Base-by-base conservation (phyloP, 768 basidiomycete genomes). In the Vararia minispora region DNA sequence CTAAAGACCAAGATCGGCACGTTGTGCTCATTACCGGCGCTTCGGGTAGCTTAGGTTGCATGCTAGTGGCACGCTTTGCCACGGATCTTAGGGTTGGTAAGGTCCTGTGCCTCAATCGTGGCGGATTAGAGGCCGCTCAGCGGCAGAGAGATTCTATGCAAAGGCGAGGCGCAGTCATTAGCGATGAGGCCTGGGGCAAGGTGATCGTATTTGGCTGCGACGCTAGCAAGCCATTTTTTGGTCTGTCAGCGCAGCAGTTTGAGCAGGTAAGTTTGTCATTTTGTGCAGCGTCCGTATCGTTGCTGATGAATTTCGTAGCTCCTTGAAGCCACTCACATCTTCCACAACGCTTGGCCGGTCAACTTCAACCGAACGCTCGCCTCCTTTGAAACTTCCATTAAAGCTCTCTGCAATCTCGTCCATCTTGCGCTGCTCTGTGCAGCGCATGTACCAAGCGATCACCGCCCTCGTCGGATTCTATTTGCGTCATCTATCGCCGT, bases 11-110 rank as follows among this genome's bases (percentile, higher is more conserved):
- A 21, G 40, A 46, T 5, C 46, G 48, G 17, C 47, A 49, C 16
- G 54, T 58, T 11, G 54, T 61, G 10, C 42, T 64, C 3, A 39
- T 64, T 33, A 64, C 62, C 2, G 63, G 63, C 32, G 62, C 63
- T 3, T 62, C 63, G 7, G 63, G 61, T 24, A 60, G 59, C 28
- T 44, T 64, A 5, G 63, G 63, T 2, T 58, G 55, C 33, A 53
- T 57, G 44, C 52, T 61, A 13, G 47, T 63, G 2, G 49, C 57
- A 11, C 44, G 48, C 3, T 45, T 64, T 18, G 52, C 52, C 6
- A 39, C 37, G 17, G 53, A 58, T 41, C 48, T 52, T 2, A 34
- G 25, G 3, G 51, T 61, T n/a, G 41, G 45, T 9, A 53, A 53
- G 33, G 48, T 62, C 20, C 52, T 60, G 8, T 60, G 60, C 31